Evolutionary conservation across 2,329 filamentous ascomycete species (phyloP), one percentile per base, ranked within the genome.

Genomic region (Ophiocordyceps unilateralis): DNA sequence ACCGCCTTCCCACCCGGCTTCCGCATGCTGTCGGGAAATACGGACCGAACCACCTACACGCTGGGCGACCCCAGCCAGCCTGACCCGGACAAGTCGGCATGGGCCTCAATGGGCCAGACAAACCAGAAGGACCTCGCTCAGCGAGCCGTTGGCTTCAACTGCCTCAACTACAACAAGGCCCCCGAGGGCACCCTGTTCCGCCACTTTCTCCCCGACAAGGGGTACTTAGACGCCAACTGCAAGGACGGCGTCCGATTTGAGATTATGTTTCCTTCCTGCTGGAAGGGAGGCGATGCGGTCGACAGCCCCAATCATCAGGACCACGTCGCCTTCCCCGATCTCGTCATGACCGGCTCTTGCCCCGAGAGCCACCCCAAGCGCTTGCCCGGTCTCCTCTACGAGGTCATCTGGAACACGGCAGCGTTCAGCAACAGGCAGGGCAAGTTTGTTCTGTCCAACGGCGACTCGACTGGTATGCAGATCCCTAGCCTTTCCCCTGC

Each of bases 71-170:
- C 79, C 2, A 75, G 76, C 51, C 67, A 74, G 34, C 71, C 75
- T 21, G 75, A 80, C 49, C 68, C 75, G 3, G 63, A 64, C 47
- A 84, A 86, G 62, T 86, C 83, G 12, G 49, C 61, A 21, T 95
- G 88, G 88, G 61, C 61, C 21, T 56, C 61, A 2, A 64, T 76
- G 5, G 74, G 80, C 46, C 72, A 74, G 53, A 81, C 79, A 11
- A 61, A 56, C 40, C 87, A 93, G 65, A 59, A 62, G 15, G 74
- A 78, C 42, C 72, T 95, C 32, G 66, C 65, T 41, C 82, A 93
- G 66, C 86, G 88, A 47, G 85, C 88, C 10, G 53, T 95, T 23
- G 89, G 91, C 4, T 94, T 94, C 74, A 96, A 96, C 69, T 96
- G 91, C 63, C 65, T 98, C 47, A 80, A 96, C 73, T 95, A 95